These are phyloP conservation scores for Endogone sp. DNA, from an alignment of 192 early-diverging fungal genomes.

Conservation along the genomic window DNA sequence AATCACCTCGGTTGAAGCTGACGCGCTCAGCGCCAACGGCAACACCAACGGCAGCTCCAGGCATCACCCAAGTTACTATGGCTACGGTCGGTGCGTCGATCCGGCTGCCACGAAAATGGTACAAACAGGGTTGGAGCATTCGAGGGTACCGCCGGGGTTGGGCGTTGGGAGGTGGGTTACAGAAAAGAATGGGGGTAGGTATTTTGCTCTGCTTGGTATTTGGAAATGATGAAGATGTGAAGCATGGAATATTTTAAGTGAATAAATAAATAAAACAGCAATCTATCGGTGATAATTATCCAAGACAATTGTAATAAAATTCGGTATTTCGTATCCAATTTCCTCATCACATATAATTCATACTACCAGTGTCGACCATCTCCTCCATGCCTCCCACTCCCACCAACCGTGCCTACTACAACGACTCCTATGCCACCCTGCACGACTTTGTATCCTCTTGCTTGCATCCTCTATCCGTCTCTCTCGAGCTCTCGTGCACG, in stretches of 20 bases:
- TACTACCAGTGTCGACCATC: conserved; percentile 2
- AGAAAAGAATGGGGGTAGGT: not conserved
- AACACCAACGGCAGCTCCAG: not conserved
- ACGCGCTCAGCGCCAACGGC: not conserved
- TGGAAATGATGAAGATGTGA: not conserved
- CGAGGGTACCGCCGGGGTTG: conserved; percentile 43
- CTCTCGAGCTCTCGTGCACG: conserved; percentile 66
- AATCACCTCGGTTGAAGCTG: conserved; percentile 30
- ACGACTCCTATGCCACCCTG: conserved; percentile 18
- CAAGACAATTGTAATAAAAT: no score
- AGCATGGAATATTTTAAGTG: no score
- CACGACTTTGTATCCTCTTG: conserved; percentile 60
- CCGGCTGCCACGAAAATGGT: conserved; percentile 54
- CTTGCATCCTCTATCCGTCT: conserved; percentile 68
- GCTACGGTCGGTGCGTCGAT: conserved; percentile 37
- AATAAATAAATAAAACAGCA: no score
- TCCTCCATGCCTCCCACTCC: not conserved
- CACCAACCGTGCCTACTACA: not conserved
- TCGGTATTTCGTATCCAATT: no score
- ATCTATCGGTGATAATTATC: no score
- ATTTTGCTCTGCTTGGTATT: not conserved
- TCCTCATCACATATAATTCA: no score
- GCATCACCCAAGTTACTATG: conserved; percentile 26
- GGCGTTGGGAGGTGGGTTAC: not conserved
- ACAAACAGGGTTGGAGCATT: conserved; percentile 60